Percentiles rank a stretch among this genome's conserved stretches.
Evolutionary conservation across 331 rosid species (phyloP).

Genomic region (Quercus lobata): DNA sequence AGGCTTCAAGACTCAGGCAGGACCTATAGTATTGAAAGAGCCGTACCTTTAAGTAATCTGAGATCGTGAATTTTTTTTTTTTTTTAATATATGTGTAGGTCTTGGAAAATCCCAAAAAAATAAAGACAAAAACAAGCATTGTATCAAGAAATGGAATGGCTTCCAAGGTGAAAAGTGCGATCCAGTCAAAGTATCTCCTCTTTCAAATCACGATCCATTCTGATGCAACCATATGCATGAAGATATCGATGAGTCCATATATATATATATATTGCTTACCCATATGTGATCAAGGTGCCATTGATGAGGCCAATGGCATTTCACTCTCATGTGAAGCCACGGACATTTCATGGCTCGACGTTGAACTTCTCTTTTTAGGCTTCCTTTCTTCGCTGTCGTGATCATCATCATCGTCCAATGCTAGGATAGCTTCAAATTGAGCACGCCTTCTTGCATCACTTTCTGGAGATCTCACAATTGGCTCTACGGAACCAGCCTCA

Average conservation of each 20-base stretch:
- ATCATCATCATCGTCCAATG: not conserved
- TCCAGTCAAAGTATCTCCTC: too few relatives aligned
- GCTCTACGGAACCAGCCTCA: not conserved
- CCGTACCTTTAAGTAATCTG: too few relatives aligned
- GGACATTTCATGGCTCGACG: not conserved
- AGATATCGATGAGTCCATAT: not conserved
- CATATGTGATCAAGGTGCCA: conserved; percentile 37
- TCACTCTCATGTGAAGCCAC: conserved; percentile 67
- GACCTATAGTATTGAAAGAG: not conserved
- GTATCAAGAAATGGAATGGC: not conserved
- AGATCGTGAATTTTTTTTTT: too few relatives aligned
- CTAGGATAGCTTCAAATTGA: not conserved
- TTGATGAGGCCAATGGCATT: conserved; percentile 55
- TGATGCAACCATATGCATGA: not conserved
- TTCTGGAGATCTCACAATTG: not conserved
- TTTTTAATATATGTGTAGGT: not conserved
- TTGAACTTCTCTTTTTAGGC: not conserved
- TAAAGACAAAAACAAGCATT: not conserved
- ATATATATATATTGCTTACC: not conserved
- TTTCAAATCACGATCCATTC: too few relatives aligned
- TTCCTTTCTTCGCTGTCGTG: not conserved
- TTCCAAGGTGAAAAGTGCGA: not conserved
- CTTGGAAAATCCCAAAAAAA: not conserved
- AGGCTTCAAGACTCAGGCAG: not conserved
- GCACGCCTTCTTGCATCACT: not conserved